Evolutionary conservation across 140 eudicot species (phyloP).

Genomic region (Flaveria floridana): DNA sequence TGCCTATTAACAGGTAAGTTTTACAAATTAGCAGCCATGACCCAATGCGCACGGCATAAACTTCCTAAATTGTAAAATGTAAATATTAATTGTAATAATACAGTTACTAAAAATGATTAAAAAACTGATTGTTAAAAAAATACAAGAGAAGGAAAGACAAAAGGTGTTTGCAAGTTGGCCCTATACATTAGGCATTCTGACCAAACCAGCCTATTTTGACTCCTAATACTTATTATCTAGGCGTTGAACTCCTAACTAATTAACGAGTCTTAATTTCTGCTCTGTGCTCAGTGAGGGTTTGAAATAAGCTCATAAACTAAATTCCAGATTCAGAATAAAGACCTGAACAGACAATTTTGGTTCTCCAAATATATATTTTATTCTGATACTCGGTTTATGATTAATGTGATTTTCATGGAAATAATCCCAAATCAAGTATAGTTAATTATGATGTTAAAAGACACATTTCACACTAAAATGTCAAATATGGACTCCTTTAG

Average conservation of each 20-base stretch:
- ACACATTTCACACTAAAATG: background rate
- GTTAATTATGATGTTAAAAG: background rate
- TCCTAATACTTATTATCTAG: background rate
- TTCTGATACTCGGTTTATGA: background rate
- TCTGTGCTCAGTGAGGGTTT: background rate
- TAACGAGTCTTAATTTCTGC: background rate
- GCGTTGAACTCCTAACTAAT: background rate
- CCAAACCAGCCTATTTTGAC: background rate
- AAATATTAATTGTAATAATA: background rate
- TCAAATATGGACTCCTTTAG: conserved; percentile 13
- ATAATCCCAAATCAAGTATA: background rate
- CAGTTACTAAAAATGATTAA: background rate
- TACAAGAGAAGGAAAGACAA: background rate
- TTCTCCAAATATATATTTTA: background rate
- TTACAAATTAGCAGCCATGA: background rate
- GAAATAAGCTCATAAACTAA: background rate
- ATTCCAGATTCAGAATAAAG: background rate
- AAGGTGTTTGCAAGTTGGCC: background rate
- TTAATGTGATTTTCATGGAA: background rate
- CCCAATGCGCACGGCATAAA: background rate
- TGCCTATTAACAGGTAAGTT: background rate
- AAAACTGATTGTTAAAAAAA: background rate
- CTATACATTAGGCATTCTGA: background rate
- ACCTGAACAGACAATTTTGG: background rate
- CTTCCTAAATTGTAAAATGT: background rate